These are phyloP conservation scores for Oenanthe sinensis DNA, from an alignment of 129 eudicot species.

Conservation along the genomic window DNA sequence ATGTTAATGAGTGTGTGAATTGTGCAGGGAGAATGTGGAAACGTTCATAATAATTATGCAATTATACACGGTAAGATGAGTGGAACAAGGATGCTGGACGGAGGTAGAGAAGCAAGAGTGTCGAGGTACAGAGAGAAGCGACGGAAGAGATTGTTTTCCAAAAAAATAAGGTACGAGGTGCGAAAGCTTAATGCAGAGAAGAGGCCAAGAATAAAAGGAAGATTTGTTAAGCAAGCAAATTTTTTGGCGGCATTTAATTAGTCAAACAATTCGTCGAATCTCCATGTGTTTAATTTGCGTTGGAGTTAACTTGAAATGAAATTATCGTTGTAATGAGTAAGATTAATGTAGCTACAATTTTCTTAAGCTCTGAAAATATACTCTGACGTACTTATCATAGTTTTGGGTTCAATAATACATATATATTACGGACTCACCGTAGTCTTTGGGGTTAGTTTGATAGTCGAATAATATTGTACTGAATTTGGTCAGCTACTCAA, in stretches of 20 bases:
- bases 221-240: constrained; percentile 64
- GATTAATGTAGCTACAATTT: background rate
- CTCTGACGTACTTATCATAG: background rate
- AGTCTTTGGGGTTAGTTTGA: too few relatives aligned
- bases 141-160: constrained; percentile 72
- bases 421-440: too few relatives aligned
- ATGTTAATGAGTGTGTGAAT: background rate
- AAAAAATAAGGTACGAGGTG: constrained; percentile 84
- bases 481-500: too few relatives aligned
- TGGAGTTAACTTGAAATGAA: background rate
- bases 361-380: background rate
- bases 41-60: constrained; percentile 23
- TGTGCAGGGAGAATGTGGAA: constrained; percentile 51
- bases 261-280: background rate
- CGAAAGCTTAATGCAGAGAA: constrained; percentile 80
- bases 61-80: constrained; percentile 34
- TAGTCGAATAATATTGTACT: too few relatives aligned
- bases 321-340: background rate
- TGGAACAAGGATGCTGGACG: constrained; percentile 29
- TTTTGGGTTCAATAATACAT: too few relatives aligned
- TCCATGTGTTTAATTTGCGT: background rate
- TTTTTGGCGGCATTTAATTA: constrained; percentile 7
- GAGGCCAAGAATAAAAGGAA: constrained; percentile 89
- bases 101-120: constrained; percentile 82
- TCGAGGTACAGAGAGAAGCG: constrained; percentile 85